A percentile compares a stretch with the other conserved stretches of the same genome.
phyloP scores from a whole-genome alignment of 148 eudicot genomes.

The Oxyria digyna region DNA sequence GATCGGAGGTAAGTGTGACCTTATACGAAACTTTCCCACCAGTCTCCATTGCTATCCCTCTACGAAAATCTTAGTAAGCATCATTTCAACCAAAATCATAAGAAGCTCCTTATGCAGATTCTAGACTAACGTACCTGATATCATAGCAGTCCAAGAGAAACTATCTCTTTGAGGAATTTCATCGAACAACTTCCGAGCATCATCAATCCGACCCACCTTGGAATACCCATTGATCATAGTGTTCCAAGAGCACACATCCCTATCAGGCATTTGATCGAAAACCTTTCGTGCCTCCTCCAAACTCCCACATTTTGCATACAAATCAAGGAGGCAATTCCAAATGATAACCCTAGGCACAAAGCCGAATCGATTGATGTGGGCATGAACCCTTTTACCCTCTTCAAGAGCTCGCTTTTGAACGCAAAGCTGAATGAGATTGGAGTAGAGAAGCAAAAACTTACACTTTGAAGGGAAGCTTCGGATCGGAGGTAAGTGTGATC shows the following conservation, averaged over 20 bases:
- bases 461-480: too few relatives aligned
- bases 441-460: too few relatives aligned
- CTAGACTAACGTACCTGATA: constrained; percentile 20
- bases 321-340: constrained; percentile 26
- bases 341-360: constrained; percentile 32
- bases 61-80: not conserved
- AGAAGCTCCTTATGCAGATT: not conserved
- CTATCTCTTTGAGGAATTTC: constrained; percentile 39
- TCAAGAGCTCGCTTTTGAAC: constrained; percentile 22
- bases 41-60: too few relatives aligned
- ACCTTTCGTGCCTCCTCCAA: constrained; percentile 35
- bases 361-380: constrained; percentile 23
- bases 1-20: too few relatives aligned
- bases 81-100: not conserved
- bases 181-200: constrained; percentile 32
- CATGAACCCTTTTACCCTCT: constrained; percentile 37
- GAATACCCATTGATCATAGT: constrained; percentile 44
- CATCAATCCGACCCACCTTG: constrained; percentile 13
- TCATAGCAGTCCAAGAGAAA: constrained; percentile 58
- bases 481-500: too few relatives aligned
- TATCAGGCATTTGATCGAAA: constrained; percentile 36
- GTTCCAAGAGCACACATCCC: constrained; percentile 48
- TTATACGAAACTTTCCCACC: too few relatives aligned
- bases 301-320: constrained; percentile 39
- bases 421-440: constrained; percentile 24